A percentile compares a stretch with the other conserved stretches of the same genome.
Evolutionary conservation across 768 basidiomycete genomes (phyloP).

Genomic region (Infundibulicybe gibba): DNA sequence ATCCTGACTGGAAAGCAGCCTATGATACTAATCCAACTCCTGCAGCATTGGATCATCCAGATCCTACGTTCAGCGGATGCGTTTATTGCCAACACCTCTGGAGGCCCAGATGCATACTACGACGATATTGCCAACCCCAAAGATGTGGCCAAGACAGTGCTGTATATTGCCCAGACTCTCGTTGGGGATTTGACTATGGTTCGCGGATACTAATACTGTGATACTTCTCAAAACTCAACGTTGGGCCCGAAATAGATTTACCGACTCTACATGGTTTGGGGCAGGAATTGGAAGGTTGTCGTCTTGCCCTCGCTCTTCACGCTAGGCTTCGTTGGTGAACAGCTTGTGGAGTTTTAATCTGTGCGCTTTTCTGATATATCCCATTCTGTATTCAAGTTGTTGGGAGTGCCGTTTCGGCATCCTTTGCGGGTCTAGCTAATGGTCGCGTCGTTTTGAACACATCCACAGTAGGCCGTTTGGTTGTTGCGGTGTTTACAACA

Average conservation of each 20-base stretch:
- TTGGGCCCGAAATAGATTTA: constrained; percentile 17
- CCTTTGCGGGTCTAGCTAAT: too few species aligned
- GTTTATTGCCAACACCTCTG: too few species aligned
- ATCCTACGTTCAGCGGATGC: too few species aligned
- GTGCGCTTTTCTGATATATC: neutral
- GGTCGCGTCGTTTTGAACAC: too few species aligned
- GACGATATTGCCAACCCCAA: constrained; percentile 23
- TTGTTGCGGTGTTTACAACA: too few species aligned
- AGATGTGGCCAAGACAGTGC: constrained; percentile 23
- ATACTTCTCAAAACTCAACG: too few species aligned
- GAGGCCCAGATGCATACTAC: constrained; percentile 19
- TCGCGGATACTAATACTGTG: constrained; percentile 1
- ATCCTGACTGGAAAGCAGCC: too few species aligned
- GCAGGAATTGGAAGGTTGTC: constrained; percentile 13
- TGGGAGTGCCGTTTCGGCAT: too few species aligned
- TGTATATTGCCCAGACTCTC: constrained; percentile 29
- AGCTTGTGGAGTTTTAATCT: neutral
- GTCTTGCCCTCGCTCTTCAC: constrained; percentile 21
- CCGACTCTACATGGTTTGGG: constrained; percentile 26
- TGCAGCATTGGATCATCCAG: too few species aligned
- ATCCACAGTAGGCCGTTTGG: too few species aligned
- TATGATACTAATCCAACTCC: too few species aligned
- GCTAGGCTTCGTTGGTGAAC: constrained; percentile 21
- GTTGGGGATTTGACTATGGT: constrained; percentile 29
- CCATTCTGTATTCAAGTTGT: too few species aligned